phyloP scores from a whole-genome alignment of 2,329 filamentous ascomycete genomes.

The Domatiomyces globalis region DNA sequence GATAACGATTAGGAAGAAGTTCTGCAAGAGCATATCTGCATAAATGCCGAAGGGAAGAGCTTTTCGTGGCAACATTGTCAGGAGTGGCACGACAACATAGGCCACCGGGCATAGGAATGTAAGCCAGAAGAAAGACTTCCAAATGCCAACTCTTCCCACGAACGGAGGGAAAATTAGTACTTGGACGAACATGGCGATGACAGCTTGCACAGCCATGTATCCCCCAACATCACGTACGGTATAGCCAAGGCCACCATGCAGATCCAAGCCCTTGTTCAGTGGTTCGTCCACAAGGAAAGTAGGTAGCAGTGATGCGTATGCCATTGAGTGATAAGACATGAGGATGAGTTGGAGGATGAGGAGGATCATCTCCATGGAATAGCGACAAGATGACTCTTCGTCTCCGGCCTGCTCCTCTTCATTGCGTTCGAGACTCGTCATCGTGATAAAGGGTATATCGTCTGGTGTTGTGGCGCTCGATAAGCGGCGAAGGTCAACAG shows the following conservation, averaged over 20 bases:
- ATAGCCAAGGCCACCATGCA: constrained; percentile 45
- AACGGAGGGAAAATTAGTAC: constrained; percentile 46
- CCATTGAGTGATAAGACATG: constrained; percentile 35
- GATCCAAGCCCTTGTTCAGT: constrained; percentile 1
- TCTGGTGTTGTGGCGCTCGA: background rate
- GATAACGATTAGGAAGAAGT: constrained; percentile 47
- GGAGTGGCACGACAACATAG: constrained; percentile 45
- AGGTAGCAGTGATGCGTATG: constrained; percentile 29
- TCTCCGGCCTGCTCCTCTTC: background rate
- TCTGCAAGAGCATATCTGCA: constrained; percentile 41
- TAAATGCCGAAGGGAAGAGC: constrained; percentile 46
- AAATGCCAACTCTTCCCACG: constrained; percentile 45
- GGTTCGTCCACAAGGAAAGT: constrained; percentile 30
- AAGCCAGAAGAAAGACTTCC: constrained; percentile 44
- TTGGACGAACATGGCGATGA: constrained; percentile 46
- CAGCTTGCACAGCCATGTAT: constrained; percentile 45
- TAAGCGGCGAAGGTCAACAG: constrained; percentile 3
- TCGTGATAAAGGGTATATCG: background rate
- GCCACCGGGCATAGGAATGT: constrained; percentile 47
- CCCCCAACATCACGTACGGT: constrained; percentile 48
- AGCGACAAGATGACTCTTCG: background rate
- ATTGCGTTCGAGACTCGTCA: background rate
- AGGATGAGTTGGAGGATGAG: constrained; percentile 19
- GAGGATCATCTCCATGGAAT: constrained; percentile 1
- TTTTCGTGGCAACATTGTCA: constrained; percentile 41